phyloP scores from a whole-genome alignment of 331 rosid species.

The Quercus lobata region DNA sequence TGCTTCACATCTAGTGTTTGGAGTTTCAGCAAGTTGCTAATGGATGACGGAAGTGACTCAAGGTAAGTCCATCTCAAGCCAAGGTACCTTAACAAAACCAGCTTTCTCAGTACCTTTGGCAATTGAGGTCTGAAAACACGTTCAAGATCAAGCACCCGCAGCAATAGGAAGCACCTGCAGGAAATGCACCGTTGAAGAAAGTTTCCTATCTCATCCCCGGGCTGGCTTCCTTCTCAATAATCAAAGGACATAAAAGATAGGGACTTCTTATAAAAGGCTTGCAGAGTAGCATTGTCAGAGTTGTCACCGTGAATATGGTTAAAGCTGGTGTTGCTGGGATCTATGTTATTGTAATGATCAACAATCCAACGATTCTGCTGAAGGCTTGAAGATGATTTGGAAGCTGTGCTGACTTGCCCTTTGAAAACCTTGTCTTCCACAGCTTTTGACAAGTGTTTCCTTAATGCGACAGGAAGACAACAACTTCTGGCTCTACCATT shows the following conservation, averaged over 20 bases:
- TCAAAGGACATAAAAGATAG: not conserved
- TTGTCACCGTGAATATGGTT: constrained; percentile 11
- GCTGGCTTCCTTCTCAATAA: not conserved
- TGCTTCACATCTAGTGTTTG: constrained; percentile 31
- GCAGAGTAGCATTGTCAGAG: not conserved
- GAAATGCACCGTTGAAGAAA: not conserved
- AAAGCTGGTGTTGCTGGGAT: not conserved
- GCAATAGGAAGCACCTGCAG: not conserved
- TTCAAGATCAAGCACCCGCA: constrained; percentile 32
- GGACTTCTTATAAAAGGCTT: not conserved
- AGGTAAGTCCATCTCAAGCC: constrained; percentile 30
- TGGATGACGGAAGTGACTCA: constrained; percentile 25
- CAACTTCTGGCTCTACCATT: constrained; percentile 20
- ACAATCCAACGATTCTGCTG: too few relatives aligned
- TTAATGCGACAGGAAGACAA: constrained; percentile 3
- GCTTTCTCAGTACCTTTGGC: constrained; percentile 15
- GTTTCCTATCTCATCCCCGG: not conserved
- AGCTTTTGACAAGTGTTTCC: not conserved
- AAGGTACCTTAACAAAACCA: constrained; percentile 21
- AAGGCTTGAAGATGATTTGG: constrained; percentile 3
- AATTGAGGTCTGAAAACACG: constrained; percentile 20
- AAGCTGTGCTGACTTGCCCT: not conserved
- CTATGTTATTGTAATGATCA: too few relatives aligned
- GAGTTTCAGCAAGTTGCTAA: constrained; percentile 18
- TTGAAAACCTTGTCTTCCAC: too few relatives aligned